phyloP scores from a whole-genome alignment of 345 rosid genomes.

The Microcos paniculata region DNA sequence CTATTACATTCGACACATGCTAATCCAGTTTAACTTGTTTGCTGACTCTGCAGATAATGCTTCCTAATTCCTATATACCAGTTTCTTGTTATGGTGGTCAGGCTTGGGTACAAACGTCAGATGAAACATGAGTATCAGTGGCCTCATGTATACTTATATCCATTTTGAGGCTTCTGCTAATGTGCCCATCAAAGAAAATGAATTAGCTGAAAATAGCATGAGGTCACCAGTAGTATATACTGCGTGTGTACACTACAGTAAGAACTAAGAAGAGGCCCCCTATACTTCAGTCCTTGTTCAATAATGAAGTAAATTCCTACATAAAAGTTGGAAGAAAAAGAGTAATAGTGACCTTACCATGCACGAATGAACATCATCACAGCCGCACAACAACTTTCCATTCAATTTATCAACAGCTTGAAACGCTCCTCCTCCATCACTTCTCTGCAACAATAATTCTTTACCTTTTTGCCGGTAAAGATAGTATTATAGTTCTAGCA shows the following conservation, averaged over 20 bases:
- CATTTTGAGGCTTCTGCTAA: background rate
- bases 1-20: background rate
- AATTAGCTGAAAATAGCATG: background rate
- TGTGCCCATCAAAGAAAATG: background rate
- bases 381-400: constrained; percentile 36
- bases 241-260: background rate
- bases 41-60: background rate
- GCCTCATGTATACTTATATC: too few species aligned
- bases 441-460: constrained; percentile 45
- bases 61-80: background rate
- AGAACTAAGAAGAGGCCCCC: background rate
- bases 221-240: too few species aligned
- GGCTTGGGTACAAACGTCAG: background rate
- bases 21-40: background rate
- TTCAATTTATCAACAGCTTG: constrained; percentile 56
- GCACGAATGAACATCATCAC: constrained; percentile 9
- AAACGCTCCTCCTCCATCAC: constrained; percentile 63
- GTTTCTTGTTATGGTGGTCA: background rate
- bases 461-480: too few species aligned
- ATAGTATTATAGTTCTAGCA: too few species aligned
- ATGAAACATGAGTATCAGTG: background rate
- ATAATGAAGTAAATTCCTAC: background rate
- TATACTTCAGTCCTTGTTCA: background rate
- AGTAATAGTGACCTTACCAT: constrained; percentile 8
- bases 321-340: background rate